phyloP scores from a whole-genome alignment of 345 rosid genomes.

The Syzygium aromaticum region DNA sequence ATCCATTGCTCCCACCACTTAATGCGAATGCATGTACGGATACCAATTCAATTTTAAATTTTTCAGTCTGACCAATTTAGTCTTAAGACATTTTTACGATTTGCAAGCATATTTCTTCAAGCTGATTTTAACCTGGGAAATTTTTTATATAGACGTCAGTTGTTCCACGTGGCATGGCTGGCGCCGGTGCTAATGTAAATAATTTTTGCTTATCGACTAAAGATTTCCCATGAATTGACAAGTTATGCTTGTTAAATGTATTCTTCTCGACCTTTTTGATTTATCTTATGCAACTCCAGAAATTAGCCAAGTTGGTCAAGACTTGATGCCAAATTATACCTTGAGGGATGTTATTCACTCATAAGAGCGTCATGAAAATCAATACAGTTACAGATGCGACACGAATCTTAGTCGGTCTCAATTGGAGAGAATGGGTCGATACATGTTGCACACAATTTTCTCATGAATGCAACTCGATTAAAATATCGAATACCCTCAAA shows the following conservation, averaged over 20 bases:
- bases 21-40: accelerated
- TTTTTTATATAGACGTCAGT: accelerated
- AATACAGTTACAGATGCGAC: not conserved
- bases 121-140: too few relatives aligned
- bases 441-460: not conserved
- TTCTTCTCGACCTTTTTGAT: not conserved
- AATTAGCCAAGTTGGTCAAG: not conserved
- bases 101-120: too few relatives aligned
- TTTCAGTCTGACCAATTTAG: accelerated
- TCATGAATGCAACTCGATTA: not conserved
- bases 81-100: too few relatives aligned
- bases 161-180: accelerated
- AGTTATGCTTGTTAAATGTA: not conserved
- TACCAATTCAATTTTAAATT: accelerated
- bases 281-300: not conserved
- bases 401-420: not conserved
- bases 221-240: not conserved
- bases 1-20: not conserved
- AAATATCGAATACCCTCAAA: not conserved
- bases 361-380: not conserved
- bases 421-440: not conserved
- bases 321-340: accelerated
- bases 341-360: not conserved
- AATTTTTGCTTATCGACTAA: accelerated
- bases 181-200: accelerated